Evolutionary conservation across 1,139 yeast species (phyloP).

Genomic region (Pichia sp.): DNA sequence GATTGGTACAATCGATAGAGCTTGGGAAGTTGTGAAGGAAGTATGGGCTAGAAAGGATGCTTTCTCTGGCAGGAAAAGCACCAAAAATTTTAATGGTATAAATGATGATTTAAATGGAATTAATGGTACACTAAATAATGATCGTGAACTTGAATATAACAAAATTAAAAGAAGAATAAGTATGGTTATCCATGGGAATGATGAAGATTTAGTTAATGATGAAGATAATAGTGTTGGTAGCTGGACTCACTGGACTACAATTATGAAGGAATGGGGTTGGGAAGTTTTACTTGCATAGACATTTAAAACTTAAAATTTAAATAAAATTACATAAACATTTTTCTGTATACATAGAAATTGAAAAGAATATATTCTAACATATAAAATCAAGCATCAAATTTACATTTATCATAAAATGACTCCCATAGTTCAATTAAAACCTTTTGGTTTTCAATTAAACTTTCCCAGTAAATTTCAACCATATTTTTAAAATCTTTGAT

Average conservation of each 20-base stretch:
- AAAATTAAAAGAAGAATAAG: slow-evolving; percentile 27
- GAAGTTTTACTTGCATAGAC: slow-evolving; percentile 45
- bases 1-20: slow-evolving; percentile 60
- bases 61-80: slow-evolving; percentile 23
- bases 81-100: background rate
- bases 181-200: slow-evolving; percentile 39
- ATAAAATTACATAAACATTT: background rate
- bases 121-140: slow-evolving; percentile 10
- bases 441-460: slow-evolving; percentile 88
- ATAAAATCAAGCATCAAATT: slow-evolving; percentile 19
- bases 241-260: slow-evolving; percentile 59
- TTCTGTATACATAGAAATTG: too few species aligned
- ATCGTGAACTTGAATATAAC: slow-evolving; percentile 17
- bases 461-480: slow-evolving; percentile 85
- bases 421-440: slow-evolving; percentile 95
- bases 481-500: slow-evolving; percentile 82
- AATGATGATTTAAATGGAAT: slow-evolving; percentile 2
- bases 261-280: slow-evolving; percentile 75
- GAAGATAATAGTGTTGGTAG: slow-evolving; percentile 38
- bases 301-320: background rate
- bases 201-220: slow-evolving; percentile 30
- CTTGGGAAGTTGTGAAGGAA: slow-evolving; percentile 62
- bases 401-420: slow-evolving; percentile 57
- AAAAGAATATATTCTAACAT: too few species aligned
- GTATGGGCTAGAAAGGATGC: slow-evolving; percentile 61